Percentiles rank a stretch among this genome's conserved stretches.
phyloP scores from a whole-genome alignment of 345 rosid genomes.

The Kernera saxatilis region DNA sequence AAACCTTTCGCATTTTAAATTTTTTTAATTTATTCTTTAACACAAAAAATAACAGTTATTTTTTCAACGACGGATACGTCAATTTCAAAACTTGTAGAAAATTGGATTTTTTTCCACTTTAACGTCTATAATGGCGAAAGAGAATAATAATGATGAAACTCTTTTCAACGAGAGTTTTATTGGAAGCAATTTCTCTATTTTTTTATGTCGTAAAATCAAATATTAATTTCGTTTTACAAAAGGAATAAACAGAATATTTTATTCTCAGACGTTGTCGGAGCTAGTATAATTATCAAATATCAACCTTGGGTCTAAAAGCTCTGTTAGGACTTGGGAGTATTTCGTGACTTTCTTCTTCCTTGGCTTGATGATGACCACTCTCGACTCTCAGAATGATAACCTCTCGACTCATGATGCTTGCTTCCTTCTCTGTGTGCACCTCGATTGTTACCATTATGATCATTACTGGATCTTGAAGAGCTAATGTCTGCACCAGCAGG shows the following conservation, averaged over 20 bases:
- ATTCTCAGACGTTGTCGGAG: conserved; percentile 1
- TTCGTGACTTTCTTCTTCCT: conserved; percentile 24
- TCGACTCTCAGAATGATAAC: conserved; percentile 10
- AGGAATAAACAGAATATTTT: background rate
- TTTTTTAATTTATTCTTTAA: too few species aligned
- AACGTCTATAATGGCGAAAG: too few species aligned
- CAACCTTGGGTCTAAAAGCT: conserved; percentile 1
- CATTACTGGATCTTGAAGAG: background rate
- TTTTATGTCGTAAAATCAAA: background rate
- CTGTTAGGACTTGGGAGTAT: background rate
- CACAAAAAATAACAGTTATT: too few species aligned
- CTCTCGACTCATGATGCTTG: background rate
- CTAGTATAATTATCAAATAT: background rate
- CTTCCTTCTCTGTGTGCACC: background rate
- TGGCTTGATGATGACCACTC: conserved; percentile 29
- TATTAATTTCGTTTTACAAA: background rate
- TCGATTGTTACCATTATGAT: background rate
- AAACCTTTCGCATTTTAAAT: too few species aligned
- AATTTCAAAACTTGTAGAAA: too few species aligned
- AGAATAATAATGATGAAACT: too few species aligned
- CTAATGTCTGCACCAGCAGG: background rate
- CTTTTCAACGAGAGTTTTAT: background rate
- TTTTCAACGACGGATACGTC: too few species aligned
- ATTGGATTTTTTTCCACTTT: too few species aligned
- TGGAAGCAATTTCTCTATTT: background rate